These are phyloP conservation scores for Cinnamomum chago DNA, from an alignment of 164 flowering plant genomes.

Conservation along the genomic window DNA sequence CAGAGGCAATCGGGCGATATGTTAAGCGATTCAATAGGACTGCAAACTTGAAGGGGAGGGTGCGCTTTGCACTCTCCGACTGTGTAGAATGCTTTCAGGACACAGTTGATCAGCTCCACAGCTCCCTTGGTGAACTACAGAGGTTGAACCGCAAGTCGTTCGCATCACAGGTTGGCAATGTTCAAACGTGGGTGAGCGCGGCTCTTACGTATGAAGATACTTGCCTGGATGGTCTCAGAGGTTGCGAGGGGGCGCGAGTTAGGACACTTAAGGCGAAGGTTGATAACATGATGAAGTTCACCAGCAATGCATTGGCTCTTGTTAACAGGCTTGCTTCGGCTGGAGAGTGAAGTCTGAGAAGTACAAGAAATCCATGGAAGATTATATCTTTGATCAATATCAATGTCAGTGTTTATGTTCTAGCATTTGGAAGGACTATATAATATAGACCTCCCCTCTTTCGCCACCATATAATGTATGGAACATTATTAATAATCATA, in stretches of 20 bases:
- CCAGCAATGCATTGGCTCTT: constrained; percentile 80
- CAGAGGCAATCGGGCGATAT: constrained; percentile 29
- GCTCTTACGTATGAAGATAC: constrained; percentile 63
- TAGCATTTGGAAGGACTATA: no score
- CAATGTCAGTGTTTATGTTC: no score
- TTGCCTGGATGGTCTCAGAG: constrained; percentile 68
- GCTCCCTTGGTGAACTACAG: constrained; percentile 48
- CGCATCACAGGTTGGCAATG: constrained; percentile 41
- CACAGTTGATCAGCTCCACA: constrained; percentile 45
- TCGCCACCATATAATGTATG: no score
- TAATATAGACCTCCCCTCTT: no score
- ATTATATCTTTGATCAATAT: no score
- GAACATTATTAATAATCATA: no score
- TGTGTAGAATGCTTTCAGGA: constrained; percentile 59
- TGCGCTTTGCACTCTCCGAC: constrained; percentile 40
- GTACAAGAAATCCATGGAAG: no score
- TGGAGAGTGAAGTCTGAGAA: constrained; percentile 15
- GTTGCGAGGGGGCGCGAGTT: constrained; percentile 16
- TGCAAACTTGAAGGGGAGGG: constrained; percentile 19
- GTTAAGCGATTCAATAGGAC: constrained; percentile 19
- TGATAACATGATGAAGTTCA: constrained; percentile 27
- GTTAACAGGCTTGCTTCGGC: constrained; percentile 50
- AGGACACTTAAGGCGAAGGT: constrained; percentile 27
- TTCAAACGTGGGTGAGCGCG: constrained; percentile 73
- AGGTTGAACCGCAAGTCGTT: constrained; percentile 33